Evolutionary conservation across 2,329 filamentous ascomycete species (phyloP), one percentile per base, ranked within the genome.

Genomic region (Pseudogymnoascus destructans): DNA sequence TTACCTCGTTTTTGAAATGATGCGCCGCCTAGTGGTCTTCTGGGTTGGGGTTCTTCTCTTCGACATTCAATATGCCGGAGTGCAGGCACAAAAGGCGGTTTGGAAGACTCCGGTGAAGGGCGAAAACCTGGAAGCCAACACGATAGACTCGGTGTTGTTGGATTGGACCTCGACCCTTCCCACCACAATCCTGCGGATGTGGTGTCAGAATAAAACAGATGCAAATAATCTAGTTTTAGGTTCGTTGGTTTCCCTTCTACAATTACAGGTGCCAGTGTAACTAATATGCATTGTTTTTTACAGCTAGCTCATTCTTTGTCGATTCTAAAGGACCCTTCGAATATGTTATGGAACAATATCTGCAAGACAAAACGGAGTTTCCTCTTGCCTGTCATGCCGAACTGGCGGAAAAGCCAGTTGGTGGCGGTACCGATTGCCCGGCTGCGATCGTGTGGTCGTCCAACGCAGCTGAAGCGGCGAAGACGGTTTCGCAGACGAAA

Each of bases 401-500:
- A 32, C 49, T 61, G 11, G 52, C 52, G 19, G 33, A 38, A 7
- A 40, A 42, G 4, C 55, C 61, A 25, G 42, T 21, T 21, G 59
- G 58, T 11, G 23, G 40, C 9, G 59, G 59, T 19, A 17, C 59
- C 7, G 59, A 61, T 54, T 57, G 58, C 21, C 59, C 61, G 19
- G 56, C 57, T 55, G 58, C 58, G n/a, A 59, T 62, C 23, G 57
- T 55, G 13, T 61, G 30, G 17, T 54, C 58, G n/a, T 57, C 56
- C 17, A 38, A 61, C 6, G 21, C 54, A 21, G 40, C 38, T 21
- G 23, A 25, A 30, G 42, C 38, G 3, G 59, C 59, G 2, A 61
- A 57, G 40, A 63, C 65, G 7, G 61, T 55, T 3, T 67, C 66
- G 2, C 62, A 70, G 23, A 66, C 64, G 17, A 30, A 9, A 61